A percentile compares a stretch with the other conserved stretches of the same genome.
These are phyloP conservation scores for Canavalia ensiformis DNA, from an alignment of 306 rosid species.

Conservation along the genomic window DNA sequence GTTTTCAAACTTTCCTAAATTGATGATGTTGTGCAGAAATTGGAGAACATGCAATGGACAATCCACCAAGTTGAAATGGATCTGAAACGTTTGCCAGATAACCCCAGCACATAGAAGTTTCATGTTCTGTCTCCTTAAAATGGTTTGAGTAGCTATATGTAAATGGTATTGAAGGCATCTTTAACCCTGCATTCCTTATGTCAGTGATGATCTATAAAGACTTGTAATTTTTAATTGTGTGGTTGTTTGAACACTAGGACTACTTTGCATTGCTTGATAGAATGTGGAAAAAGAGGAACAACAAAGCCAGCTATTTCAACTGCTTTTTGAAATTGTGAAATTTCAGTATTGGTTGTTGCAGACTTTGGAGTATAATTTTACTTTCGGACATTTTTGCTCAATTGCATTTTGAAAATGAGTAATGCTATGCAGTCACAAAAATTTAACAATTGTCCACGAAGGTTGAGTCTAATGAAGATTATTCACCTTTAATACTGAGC, in stretches of 20 bases:
- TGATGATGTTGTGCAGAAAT: conserved; percentile 64
- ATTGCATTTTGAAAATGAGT: no score
- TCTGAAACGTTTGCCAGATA: conserved; percentile 74
- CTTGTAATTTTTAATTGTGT: conserved; percentile 17
- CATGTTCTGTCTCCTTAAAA: conserved; percentile 23
- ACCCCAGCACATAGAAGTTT: conserved; percentile 52
- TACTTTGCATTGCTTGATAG: background rate
- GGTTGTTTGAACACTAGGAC: background rate
- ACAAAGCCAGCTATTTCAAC: background rate
- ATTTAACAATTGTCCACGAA: no score
- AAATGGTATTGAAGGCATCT: conserved; percentile 16
- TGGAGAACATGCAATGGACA: conserved; percentile 96
- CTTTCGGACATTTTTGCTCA: no score
- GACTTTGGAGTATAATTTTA: background rate
- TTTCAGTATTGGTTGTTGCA: background rate
- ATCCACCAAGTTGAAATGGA: conserved; percentile 95
- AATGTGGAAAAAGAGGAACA: background rate
- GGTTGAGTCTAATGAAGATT: no score
- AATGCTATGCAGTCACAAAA: no score
- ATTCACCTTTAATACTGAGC: no score
- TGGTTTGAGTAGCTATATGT: background rate
- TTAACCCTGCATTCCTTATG: conserved; percentile 13
- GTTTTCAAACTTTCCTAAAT: background rate
- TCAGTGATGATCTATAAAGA: conserved; percentile 18
- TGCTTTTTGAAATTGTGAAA: background rate